A percentile compares a stretch with the other conserved stretches of the same genome.
phyloP scores from a whole-genome alignment of 371 early-diverging fungal genomes.

The Vittaforma corneae region DNA sequence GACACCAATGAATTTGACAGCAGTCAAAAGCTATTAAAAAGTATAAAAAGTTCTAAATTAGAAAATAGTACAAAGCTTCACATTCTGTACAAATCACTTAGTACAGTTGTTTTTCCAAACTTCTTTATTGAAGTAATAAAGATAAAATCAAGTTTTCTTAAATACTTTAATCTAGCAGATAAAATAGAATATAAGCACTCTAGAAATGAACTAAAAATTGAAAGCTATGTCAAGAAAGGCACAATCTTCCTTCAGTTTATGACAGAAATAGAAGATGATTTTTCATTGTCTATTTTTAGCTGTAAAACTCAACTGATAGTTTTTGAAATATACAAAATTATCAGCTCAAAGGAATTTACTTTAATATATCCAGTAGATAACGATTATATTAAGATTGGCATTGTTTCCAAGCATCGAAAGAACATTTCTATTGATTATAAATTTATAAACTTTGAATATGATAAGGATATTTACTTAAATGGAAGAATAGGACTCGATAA shows the following conservation, averaged over 20 bases:
- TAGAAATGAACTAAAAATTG: constrained; percentile 7
- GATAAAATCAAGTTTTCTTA: constrained; percentile 13
- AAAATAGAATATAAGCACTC: not conserved
- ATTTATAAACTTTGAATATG: constrained; percentile 5
- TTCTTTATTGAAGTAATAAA: constrained; percentile 33
- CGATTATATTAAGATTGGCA: constrained; percentile 12
- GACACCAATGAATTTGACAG: not conserved
- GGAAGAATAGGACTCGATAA: constrained; percentile 24
- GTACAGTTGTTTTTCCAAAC: not conserved
- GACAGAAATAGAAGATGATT: constrained; percentile 37
- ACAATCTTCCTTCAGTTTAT: constrained; percentile 38
- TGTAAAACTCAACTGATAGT: constrained; percentile 4
- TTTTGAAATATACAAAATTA: constrained; percentile 34
- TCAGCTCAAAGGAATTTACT: constrained; percentile 13
- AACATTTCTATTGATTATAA: constrained; percentile 27
- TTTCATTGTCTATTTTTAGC: constrained; percentile 12
- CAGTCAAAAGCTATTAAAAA: not conserved
- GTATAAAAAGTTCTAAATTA: not conserved
- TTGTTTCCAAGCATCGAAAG: constrained; percentile 22
- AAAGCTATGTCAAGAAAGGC: constrained; percentile 10
- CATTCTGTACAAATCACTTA: not conserved
- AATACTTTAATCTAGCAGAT: constrained; percentile 10
- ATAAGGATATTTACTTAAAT: constrained; percentile 24
- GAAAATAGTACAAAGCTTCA: not conserved
- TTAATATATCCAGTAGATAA: constrained; percentile 29